A percentile compares a stretch with the other conserved stretches of the same genome.
Evolutionary conservation across 441 rosid species (phyloP).

Genomic region (Biscutella laevigata): DNA sequence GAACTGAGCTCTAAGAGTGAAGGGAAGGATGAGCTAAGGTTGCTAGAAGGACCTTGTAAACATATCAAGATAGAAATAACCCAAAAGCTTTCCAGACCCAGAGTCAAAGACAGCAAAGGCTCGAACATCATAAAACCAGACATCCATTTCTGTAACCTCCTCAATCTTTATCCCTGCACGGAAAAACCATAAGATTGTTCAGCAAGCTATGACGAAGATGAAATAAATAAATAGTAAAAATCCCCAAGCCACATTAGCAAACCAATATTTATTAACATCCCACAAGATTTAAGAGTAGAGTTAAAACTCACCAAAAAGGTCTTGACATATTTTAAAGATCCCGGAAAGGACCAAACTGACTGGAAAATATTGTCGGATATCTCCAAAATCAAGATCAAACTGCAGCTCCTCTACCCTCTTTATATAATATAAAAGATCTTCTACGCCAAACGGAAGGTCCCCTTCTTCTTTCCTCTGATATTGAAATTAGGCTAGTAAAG

Average conservation of each 20-base stretch:
- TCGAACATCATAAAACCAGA: constrained; percentile 74
- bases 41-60: constrained; percentile 50
- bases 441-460: constrained; percentile 66
- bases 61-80: constrained; percentile 86
- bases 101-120: constrained; percentile 73
- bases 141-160: constrained; percentile 53
- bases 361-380: constrained; percentile 73
- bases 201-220: constrained; percentile 1
- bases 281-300: not conserved
- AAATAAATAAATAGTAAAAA: not conserved
- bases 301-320: constrained; percentile 65
- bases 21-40: constrained; percentile 10
- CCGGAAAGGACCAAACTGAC: constrained; percentile 79
- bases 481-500: constrained; percentile 16
- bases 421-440: constrained; percentile 75
- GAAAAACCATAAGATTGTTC: constrained; percentile 10
- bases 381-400: constrained; percentile 73
- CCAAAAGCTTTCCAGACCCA: constrained; percentile 68
- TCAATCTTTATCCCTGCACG: constrained; percentile 69
- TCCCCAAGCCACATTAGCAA: constrained; percentile 4
- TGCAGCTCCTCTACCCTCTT: constrained; percentile 74
- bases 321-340: constrained; percentile 76
- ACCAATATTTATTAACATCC: constrained; percentile 1
- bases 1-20: constrained; percentile 9
- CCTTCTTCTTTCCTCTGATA: constrained; percentile 89